Percentiles rank a stretch among this genome's conserved stretches.
Evolutionary conservation across 306 rosid genomes (phyloP).

Genomic region (Lagenaria siceraria): DNA sequence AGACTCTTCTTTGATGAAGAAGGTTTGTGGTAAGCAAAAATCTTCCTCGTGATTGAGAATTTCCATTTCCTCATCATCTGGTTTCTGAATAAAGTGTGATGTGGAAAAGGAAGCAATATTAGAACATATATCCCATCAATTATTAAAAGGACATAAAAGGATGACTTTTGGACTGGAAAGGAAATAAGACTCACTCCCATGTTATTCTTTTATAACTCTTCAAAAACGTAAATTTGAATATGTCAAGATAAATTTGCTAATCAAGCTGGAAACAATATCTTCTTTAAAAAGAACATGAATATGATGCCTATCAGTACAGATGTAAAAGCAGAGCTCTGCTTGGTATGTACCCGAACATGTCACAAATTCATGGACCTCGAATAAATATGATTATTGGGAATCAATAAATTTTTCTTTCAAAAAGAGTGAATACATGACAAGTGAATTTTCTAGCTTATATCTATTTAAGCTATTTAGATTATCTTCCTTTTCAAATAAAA

Average conservation of each 20-base stretch:
- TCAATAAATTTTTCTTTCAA: background rate
- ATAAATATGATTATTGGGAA: background rate
- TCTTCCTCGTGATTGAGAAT: slow-evolving; percentile 72
- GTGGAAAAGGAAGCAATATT: slow-evolving; percentile 5
- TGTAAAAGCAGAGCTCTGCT: background rate
- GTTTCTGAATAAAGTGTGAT: slow-evolving; percentile 36
- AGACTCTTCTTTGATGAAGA: slow-evolving; percentile 63
- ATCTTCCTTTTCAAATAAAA: background rate
- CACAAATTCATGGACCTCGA: background rate
- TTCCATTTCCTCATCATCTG: slow-evolving; percentile 80
- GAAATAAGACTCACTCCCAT: background rate
- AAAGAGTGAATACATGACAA: background rate
- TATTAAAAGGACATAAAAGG: background rate
- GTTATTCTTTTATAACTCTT: background rate
- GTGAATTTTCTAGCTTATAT: background rate
- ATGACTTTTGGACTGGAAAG: background rate
- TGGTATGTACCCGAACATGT: background rate
- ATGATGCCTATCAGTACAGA: background rate
- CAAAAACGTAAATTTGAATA: background rate
- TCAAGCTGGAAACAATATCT: background rate
- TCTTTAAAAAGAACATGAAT: background rate
- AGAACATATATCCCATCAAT: background rate
- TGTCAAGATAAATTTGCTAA: background rate
- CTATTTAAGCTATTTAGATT: background rate
- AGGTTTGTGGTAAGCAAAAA: slow-evolving; percentile 73